Evolutionary conservation across 352 stramenopile genomes (phyloP).

Genomic region (Globisporangium recalcitrans): DNA sequence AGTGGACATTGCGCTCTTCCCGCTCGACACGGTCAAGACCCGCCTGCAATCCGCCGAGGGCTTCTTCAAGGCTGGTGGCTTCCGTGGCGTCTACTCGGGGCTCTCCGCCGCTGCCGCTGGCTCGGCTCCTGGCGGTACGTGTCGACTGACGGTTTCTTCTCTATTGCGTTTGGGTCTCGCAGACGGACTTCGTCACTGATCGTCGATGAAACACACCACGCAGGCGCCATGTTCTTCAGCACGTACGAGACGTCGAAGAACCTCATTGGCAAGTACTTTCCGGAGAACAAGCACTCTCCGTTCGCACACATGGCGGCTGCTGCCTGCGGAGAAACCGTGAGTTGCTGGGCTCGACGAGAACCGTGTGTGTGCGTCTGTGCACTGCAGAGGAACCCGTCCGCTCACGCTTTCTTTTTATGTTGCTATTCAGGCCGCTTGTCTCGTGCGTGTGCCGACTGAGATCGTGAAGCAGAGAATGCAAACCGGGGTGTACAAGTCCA

Average conservation of each 20-base stretch:
- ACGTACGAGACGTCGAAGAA: slow-evolving; percentile 90
- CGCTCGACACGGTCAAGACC: slow-evolving; percentile 99
- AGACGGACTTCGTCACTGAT: background rate
- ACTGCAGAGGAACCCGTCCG: background rate
- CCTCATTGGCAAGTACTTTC: slow-evolving; percentile 41
- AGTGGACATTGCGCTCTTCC: slow-evolving; percentile 98
- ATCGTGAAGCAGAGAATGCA: slow-evolving; percentile 99
- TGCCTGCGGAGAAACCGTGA: slow-evolving; percentile 90
- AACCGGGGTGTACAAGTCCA: slow-evolving; percentile 85
- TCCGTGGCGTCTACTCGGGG: slow-evolving; percentile 91
- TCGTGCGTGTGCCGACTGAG: slow-evolving; percentile 98
- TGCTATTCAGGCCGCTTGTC: slow-evolving; percentile 82
- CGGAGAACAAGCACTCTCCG: slow-evolving; percentile 75
- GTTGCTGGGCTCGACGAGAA: slow-evolving; percentile 6
- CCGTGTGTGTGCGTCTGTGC: background rate
- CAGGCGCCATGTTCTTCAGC: slow-evolving; percentile 87
- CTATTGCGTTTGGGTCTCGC: background rate
- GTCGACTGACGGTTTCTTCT: background rate
- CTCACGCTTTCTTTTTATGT: slow-evolving; percentile 1
- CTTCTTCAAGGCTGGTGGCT: slow-evolving; percentile 96
- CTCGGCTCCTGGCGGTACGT: slow-evolving; percentile 86
- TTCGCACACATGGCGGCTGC: slow-evolving; percentile 95
- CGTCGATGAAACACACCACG: background rate
- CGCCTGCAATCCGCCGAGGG: slow-evolving; percentile 94
- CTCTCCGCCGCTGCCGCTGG: slow-evolving; percentile 88